Evolutionary conservation across 208 protist species (phyloP).

Genomic region (Histomonas meleagridis): DNA sequence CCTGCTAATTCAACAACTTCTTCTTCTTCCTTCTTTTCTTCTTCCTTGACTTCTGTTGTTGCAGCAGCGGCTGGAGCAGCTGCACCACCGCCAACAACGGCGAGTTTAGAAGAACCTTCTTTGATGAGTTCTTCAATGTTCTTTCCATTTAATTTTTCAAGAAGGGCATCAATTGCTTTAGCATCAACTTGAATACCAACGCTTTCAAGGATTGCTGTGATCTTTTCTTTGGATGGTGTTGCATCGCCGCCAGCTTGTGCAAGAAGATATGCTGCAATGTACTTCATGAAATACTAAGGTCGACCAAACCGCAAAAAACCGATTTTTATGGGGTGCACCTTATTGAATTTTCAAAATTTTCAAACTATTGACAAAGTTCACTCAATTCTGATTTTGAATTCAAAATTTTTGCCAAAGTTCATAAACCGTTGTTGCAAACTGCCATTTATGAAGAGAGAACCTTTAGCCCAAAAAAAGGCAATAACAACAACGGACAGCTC

Average conservation of each 20-base stretch:
- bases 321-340: too few relatives aligned
- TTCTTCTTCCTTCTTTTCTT: background rate
- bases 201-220: background rate
- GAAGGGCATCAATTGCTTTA: background rate
- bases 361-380: too few relatives aligned
- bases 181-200: background rate
- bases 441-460: too few relatives aligned
- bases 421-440: too few relatives aligned
- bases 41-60: background rate
- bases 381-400: too few relatives aligned
- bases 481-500: too few relatives aligned
- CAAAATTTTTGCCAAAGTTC: too few relatives aligned
- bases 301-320: too few relatives aligned
- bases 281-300: slow-evolving; percentile 10
- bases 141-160: background rate
- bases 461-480: too few relatives aligned
- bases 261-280: slow-evolving; percentile 14
- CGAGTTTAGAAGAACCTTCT: background rate
- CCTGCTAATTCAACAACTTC: too few relatives aligned
- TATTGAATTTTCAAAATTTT: too few relatives aligned
- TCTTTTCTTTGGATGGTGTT: background rate
- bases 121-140: background rate
- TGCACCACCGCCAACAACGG: background rate
- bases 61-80: background rate
- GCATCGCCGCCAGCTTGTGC: background rate